Evolutionary conservation across 768 basidiomycete species (phyloP), one percentile per base, ranked within the genome.

Genomic region (Tulasnella calospora): DNA sequence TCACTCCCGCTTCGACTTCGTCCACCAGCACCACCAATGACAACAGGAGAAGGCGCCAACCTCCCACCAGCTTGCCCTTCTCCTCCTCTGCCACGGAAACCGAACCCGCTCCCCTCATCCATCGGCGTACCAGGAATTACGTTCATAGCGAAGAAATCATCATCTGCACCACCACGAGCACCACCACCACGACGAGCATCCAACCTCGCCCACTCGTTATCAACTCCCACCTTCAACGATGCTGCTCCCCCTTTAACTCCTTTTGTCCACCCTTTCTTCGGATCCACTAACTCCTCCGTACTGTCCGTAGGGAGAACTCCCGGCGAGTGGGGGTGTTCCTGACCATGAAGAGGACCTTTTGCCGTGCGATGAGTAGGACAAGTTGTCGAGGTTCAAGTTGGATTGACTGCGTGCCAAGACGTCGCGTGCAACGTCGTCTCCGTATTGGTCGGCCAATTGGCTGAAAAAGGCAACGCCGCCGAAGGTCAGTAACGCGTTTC

Each of bases 391-490:
- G 21, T 51, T 38, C n/a, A 76, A 33, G 75, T 76, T 76, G 19
- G 75, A 76, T 76, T 88, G 87, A 17, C 92, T 91, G 75, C 89
- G 88, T 10, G 86, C 85, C 61, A 91, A 81, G 9, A 90, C 86
- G 71, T 91, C 89, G 46, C 87, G 85, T 15, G 91, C 91, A 27
- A 92, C 87, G 77, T 89, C 88, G 17, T 86, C 85, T 23, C 92
- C 92, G 81, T 92, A 93, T 81, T 92, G 90, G 80, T 91, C 91
- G 0, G 92, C 91, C 46, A 93, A 87, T 87, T 92, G 91, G 80
- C 92, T 92, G n/a, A 82, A 12, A 46, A 47, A 33, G 57, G 76
- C 55, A 74, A 21, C 17, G 3, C 36, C 78, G 36, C n/a, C n/a
- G n/a, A n/a, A n/a, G n/a, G n/a, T n/a, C n/a, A n/a, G n/a, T n/a